Base-by-base conservation (phyloP, 2,329 filamentous ascomycete species). In the Cryoendolithus antarcticus region DNA sequence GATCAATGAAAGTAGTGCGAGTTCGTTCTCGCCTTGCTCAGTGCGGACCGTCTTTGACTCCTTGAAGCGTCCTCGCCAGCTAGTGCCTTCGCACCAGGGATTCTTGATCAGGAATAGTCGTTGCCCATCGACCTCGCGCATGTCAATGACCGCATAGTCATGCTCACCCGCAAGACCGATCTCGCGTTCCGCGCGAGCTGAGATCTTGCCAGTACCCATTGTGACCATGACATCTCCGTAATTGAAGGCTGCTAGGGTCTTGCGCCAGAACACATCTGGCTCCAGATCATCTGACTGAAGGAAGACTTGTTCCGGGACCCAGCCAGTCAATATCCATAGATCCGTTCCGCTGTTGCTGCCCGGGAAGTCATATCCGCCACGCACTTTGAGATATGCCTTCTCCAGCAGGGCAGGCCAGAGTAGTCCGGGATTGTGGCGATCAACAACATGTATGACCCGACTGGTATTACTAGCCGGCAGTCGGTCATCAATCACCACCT, bases 261-360 rank as follows among this genome's bases (percentile, higher is more conserved):
- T 74, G 29, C 68, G 69, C 91, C 91, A 98, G 0, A 91, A 72
- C 37, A 77, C 69, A 37, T 83, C 73, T 1, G 80, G 72, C 32
- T 88, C 78, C 2, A 88, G 70, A 43, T 93, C 86, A 46, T 91
- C 82, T 48, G 82, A 79, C 54, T 94, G 86, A 2, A 96, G 67
- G 52, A 94, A 94, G 1, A 96, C 67, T 58, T 98, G 91, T 61
- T 98, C 88, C 0, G 91, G 91, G 36, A 98, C 86, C 91, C 91
- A 98, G 24, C 91, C 89, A 0, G 83, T 93, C 39, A 98, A 63
- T 1, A 93, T 81, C 76, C 85, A 93, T 3, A 98, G 64, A 60
- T 98, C 91, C 2, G 89, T 96, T 8, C 86, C 88, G 1, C 89
- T 96, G 58, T 96, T 96, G 54, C 91, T 96, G 6, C 91, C 91